These are phyloP conservation scores for Tricholoma flavovirens DNA, from an alignment of 768 basidiomycete species.

Conservation along the genomic window DNA sequence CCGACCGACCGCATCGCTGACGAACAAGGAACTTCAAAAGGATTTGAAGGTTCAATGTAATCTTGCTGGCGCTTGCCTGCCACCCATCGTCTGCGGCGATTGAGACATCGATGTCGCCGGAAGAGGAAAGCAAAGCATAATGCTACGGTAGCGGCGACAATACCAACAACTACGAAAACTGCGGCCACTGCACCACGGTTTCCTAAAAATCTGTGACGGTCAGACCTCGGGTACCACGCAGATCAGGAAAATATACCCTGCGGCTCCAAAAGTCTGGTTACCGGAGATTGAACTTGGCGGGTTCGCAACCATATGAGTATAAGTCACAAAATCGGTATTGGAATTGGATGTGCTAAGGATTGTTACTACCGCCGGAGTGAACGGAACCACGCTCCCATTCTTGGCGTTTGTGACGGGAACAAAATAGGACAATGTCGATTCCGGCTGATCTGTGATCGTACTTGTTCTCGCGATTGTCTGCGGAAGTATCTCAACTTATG, in stretches of 20 bases:
- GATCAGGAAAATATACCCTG: constrained; percentile 18
- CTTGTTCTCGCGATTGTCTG: constrained; percentile 36
- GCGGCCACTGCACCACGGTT: constrained; percentile 69
- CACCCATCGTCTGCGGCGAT: constrained; percentile 32
- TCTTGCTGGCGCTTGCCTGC: constrained; percentile 30
- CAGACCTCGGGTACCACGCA: background rate
- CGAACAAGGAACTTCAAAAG: constrained; percentile 29
- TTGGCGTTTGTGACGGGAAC: constrained; percentile 32
- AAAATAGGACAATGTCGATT: constrained; percentile 40
- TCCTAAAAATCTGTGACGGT: constrained; percentile 47
- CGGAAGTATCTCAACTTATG: background rate
- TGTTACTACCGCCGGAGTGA: constrained; percentile 43
- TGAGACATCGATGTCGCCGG: constrained; percentile 35
- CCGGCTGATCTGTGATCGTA: constrained; percentile 34
- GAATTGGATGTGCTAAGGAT: constrained; percentile 38
- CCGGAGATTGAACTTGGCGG: constrained; percentile 29
- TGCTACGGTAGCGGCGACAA: constrained; percentile 43
- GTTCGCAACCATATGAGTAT: constrained; percentile 51
- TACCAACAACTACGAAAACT: constrained; percentile 64
- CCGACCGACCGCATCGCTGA: constrained; percentile 14
- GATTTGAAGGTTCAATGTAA: constrained; percentile 24
- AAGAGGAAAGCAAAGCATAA: constrained; percentile 41
- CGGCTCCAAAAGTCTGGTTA: constrained; percentile 12
- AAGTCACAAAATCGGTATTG: constrained; percentile 39
- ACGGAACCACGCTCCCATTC: constrained; percentile 32